Percentiles rank a stretch among this genome's conserved stretches.
These are phyloP conservation scores for Gentiana macrophylla DNA, from an alignment of 257 asterid genomes.

Conservation along the genomic window DNA sequence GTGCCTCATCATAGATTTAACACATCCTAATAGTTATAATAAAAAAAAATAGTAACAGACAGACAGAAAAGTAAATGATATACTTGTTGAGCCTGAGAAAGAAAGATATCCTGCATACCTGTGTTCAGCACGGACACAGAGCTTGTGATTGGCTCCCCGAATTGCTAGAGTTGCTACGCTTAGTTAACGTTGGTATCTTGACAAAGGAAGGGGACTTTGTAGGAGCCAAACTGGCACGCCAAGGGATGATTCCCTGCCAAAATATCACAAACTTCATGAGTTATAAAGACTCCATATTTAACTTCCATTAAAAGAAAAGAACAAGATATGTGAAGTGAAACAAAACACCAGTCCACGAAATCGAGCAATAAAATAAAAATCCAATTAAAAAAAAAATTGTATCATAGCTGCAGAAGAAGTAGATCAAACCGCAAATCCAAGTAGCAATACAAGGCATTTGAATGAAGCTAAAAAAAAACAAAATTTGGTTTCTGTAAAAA, in stretches of 20 bases:
- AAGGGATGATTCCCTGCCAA: constrained; percentile 35
- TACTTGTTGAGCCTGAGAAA: no score
- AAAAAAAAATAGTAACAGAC: not conserved
- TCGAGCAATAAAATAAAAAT: not conserved
- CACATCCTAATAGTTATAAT: no score
- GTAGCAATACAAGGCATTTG: no score
- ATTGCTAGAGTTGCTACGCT: constrained; percentile 23
- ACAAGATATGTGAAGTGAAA: not conserved
- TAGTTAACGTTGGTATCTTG: constrained; percentile 25
- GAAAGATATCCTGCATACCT: constrained; percentile 24
- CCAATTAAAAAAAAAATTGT: not conserved
- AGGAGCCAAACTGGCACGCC: constrained; percentile 15
- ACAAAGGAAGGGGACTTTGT: constrained; percentile 30
- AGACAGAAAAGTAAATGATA: not conserved
- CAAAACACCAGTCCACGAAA: not conserved
- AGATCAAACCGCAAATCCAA: not conserved
- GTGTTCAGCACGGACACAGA: constrained; percentile 45
- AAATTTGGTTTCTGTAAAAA: not conserved
- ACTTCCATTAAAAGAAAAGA: constrained; percentile 28
- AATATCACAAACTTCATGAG: no score
- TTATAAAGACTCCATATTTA: no score
- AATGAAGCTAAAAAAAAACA: no score
- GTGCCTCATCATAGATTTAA: not conserved
- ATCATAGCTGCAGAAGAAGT: not conserved
- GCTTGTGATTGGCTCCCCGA: constrained; percentile 18